phyloP scores from a whole-genome alignment of 2,329 filamentous ascomycete species.

The Mycocentrospora acerina region DNA sequence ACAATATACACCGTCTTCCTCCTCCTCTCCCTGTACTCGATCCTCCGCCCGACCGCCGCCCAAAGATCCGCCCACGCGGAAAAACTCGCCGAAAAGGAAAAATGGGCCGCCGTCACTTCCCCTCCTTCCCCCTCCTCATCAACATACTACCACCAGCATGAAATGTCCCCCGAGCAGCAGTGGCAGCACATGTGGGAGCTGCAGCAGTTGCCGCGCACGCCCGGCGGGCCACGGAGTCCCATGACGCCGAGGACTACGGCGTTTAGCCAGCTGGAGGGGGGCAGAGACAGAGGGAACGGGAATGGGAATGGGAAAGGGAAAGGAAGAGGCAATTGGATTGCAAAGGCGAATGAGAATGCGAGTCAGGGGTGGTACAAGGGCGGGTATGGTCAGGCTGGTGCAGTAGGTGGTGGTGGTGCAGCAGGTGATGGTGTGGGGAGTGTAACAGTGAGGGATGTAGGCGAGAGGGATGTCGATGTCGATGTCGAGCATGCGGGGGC shows the following conservation, averaged over 20 bases:
- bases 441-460: not conserved
- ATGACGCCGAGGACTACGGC: conserved; percentile 40
- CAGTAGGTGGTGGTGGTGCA: not conserved
- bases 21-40: conserved; percentile 59
- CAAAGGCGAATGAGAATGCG: conserved; percentile 7
- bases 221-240: conserved; percentile 32
- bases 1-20: conserved; percentile 62
- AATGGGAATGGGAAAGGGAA: conserved; percentile 1
- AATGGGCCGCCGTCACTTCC: conserved; percentile 29
- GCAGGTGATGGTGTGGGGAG: not conserved
- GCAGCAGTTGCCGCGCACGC: conserved; percentile 40
- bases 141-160: conserved; percentile 28
- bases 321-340: conserved; percentile 7
- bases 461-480: no score
- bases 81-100: conserved; percentile 40
- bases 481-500: no score
- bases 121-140: no score
- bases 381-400: no score
- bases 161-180: conserved; percentile 41
- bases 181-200: conserved; percentile 48
- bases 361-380: no score
- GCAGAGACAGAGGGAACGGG: conserved; percentile 11
- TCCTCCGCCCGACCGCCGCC: conserved; percentile 47
- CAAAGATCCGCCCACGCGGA: conserved; percentile 26
- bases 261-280: conserved; percentile 29